Base-by-base conservation (phyloP, 192 early-diverging fungal genomes). In the Coemansia asiatica region DNA sequence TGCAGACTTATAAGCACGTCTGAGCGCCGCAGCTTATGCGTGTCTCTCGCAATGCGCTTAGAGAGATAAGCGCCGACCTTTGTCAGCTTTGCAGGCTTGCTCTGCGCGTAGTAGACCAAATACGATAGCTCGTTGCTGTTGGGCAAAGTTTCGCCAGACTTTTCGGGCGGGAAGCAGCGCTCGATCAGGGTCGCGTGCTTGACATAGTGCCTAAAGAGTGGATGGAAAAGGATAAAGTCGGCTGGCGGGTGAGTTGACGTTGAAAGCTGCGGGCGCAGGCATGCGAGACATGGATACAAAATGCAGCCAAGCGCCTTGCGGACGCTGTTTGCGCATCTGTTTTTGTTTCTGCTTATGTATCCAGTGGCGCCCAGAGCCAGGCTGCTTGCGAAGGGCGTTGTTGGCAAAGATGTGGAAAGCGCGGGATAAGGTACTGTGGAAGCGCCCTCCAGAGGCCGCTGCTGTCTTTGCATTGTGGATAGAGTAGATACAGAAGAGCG, bases 21-120 rank as follows among this genome's bases (percentile, higher is more conserved):
- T 82, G 86, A 69, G 58, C 75, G 83, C 44, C 79, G 68, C 44
- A 75, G 76, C 63, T 87, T 88, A 58, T 79, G 70, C 47, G 89
- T 71, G 60, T 97, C 94, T 35, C 74, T 71, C 31, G 77, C 73
- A 13, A 88, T 84, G 66, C 88, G 85, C 65, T 86, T 88, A 58
- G 92, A 90, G 23, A 97, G 77, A 71, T 87, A 94, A 6, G 78
- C 75, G 63, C 94, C 95, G 38, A 95, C 92, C 74, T 97, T 97
- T 55, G 89, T 84, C 54, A 95, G 84, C 74, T 97, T 97, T 15
- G 90, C 90, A 3, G 94, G 94, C 67, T 92, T 90, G 54, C 90
- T 87, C 44, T 86, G 87, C 26, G 92, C 91, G 69, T 97, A 97
- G 79, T 91, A 95, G 9, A 92, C 82, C 50, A 97, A 84, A 60